Base-by-base conservation (phyloP, 768 basidiomycete genomes). In the Tulasnella sp. region DNA sequence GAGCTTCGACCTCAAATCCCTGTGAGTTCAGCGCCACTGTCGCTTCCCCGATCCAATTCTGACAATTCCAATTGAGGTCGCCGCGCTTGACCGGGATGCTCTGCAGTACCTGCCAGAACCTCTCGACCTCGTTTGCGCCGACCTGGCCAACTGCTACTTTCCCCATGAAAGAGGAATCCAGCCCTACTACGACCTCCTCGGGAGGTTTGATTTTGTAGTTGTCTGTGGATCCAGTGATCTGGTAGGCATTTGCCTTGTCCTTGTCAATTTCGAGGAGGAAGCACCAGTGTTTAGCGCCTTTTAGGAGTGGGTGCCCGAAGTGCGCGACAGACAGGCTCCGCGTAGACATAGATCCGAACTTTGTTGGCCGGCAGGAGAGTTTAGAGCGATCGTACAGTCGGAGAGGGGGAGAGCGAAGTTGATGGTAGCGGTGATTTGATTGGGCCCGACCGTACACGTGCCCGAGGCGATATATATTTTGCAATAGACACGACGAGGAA, bases 131-230 rank as follows among this genome's bases (percentile, higher is more conserved):
- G 31, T 3, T 64, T 1, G 60, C 31, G 5, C 9, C 74, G 46
- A 75, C 37, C 34, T 24, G 24, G 22, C 34, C 74, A 6, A 75
- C 37, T n/a, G 41, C n/a, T 2, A 75, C 74, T 40, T 31, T 75
- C 37, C 74, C 74, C 7, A 75, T 16, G 37, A 42, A 40, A n/a
- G 41, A 28, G 24, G 40, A 37, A 9, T 14, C 3, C 28, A 14
- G 40, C 24, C 4, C 41, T 28, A 40, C 28, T n/a, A 9, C 37
- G 74, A 75, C 74, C 31, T 9, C 37, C 46, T 75, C 41, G 12
- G 74, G 74, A 3, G 42, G 7, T 50, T 75, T 75, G 48, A 44
- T 28, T 40, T 75, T 41, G 74, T 75, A 75, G 16, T 41, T 75
- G 2, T 34, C 28, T 3, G 74, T 16, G 5, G 74, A 75, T 44